Evolutionary conservation across 108 stramenopile genomes (phyloP).

Genomic region (Discostella stelligeroides): DNA sequence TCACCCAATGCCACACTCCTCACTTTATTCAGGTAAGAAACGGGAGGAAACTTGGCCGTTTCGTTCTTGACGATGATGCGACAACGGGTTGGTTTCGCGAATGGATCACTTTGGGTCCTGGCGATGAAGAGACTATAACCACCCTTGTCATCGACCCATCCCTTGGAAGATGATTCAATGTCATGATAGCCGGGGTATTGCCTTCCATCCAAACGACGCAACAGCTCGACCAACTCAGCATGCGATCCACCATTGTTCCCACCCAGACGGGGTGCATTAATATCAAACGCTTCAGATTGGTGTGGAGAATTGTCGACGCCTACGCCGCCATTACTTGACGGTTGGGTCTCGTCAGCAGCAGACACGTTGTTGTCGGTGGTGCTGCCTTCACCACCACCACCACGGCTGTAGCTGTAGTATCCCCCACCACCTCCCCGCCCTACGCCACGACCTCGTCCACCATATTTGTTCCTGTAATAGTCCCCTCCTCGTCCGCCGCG

Average conservation of each 20-base stretch:
- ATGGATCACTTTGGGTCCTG: conserved; percentile 93
- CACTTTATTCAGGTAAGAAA: conserved; percentile 67
- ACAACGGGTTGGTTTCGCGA: conserved; percentile 90
- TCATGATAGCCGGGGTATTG: conserved; percentile 91
- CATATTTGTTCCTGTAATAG: conserved; percentile 76
- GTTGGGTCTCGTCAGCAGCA: neutral
- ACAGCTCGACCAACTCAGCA: conserved; percentile 59
- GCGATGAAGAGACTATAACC: conserved; percentile 78
- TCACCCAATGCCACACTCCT: conserved; percentile 80
- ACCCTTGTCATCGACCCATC: conserved; percentile 54
- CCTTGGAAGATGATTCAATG: conserved; percentile 72
- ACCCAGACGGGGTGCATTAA: conserved; percentile 20
- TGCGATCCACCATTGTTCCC: conserved; percentile 63
- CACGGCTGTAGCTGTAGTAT: conserved; percentile 21
- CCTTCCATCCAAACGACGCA: conserved; percentile 79
- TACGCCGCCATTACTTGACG: conserved; percentile 17
- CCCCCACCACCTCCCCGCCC: conserved; percentile 45
- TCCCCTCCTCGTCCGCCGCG: conserved; percentile 51
- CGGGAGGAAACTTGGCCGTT: conserved; percentile 77
- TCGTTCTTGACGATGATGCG: conserved; percentile 67
- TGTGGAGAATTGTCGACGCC: conserved; percentile 2
- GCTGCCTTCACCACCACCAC: conserved; percentile 33
- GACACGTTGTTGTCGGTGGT: conserved; percentile 6
- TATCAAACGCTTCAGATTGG: conserved; percentile 25
- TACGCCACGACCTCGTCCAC: conserved; percentile 64